phyloP scores from a whole-genome alignment of 768 basidiomycete species.

The Daedaleopsis sinensis region DNA sequence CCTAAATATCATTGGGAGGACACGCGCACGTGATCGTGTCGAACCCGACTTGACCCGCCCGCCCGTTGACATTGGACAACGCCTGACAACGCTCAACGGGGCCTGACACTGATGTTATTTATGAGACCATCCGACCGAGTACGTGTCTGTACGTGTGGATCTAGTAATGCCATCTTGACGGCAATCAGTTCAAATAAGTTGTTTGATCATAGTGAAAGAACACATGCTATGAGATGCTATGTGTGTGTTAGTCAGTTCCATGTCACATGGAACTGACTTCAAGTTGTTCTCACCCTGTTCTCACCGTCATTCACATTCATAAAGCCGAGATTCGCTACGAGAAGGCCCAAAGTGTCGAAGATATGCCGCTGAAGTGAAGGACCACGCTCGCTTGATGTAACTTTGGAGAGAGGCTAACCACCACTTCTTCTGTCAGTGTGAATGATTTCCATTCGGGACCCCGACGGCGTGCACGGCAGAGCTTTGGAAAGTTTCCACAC shows the following conservation, averaged over 20 bases:
- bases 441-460: neutral
- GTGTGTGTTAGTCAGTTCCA: too few relatives aligned
- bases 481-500: too few relatives aligned
- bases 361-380: neutral
- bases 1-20: neutral
- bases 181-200: neutral
- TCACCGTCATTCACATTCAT: too few relatives aligned
- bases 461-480: neutral
- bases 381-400: neutral
- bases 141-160: too few relatives aligned
- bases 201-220: too few relatives aligned
- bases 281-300: too few relatives aligned
- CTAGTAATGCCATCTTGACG: too few relatives aligned
- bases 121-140: too few relatives aligned
- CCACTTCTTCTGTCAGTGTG: neutral
- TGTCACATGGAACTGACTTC: too few relatives aligned
- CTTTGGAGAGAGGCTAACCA: neutral
- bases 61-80: neutral
- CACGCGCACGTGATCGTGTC: constrained; percentile 8
- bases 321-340: too few relatives aligned
- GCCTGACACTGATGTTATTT: neutral
- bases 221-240: too few relatives aligned
- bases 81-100: neutral
- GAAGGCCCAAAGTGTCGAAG: too few relatives aligned
- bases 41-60: neutral